These are phyloP conservation scores for Annulohypoxylon moriforme DNA, from an alignment of 495 filamentous ascomycete genomes.

Conservation along the genomic window DNA sequence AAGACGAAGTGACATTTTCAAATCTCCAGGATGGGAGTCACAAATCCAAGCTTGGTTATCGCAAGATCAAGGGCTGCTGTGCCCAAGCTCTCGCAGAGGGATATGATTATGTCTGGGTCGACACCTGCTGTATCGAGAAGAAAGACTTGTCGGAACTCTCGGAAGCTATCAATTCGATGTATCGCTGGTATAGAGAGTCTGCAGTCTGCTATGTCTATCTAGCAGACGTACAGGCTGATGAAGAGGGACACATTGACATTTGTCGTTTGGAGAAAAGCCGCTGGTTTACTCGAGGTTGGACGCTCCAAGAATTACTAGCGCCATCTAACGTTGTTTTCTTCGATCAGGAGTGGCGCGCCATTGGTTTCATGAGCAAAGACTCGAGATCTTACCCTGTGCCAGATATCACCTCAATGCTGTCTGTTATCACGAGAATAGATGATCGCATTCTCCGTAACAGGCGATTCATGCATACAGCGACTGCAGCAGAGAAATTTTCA, in stretches of 20 bases:
- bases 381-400: background rate
- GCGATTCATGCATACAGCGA: background rate
- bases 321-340: background rate
- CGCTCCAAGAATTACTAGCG: background rate
- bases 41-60: background rate
- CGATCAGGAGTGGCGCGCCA: background rate
- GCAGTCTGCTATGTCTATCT: background rate
- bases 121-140: background rate
- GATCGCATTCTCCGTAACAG: background rate
- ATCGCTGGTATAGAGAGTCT: background rate
- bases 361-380: background rate
- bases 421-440: background rate
- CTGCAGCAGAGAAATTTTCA: background rate
- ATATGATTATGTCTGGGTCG: background rate
- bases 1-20: background rate
- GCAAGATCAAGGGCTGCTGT: background rate
- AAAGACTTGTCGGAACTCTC: background rate
- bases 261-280: background rate
- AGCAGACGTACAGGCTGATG: background rate
- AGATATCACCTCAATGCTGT: background rate
- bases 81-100: background rate
- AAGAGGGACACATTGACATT: background rate
- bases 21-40: background rate
- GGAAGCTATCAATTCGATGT: background rate
- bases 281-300: constrained; percentile 3